These are phyloP conservation scores for Parasarocladium wereldwijsianum DNA, from an alignment of 2,329 filamentous ascomycete species.

Conservation along the genomic window DNA sequence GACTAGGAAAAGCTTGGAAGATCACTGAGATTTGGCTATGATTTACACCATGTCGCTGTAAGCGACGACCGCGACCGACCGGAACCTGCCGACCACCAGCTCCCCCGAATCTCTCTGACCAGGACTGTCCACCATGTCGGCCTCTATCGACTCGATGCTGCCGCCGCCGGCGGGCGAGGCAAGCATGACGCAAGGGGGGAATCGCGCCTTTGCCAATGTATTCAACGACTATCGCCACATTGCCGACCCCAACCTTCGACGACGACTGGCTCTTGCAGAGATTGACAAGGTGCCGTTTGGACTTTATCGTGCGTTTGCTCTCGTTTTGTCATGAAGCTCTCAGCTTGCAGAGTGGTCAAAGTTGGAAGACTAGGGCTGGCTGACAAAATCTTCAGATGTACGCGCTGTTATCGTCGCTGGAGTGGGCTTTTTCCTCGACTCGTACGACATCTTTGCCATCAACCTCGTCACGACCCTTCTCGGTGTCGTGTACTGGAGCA, in stretches of 20 bases:
- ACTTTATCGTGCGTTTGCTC: constrained; percentile 41
- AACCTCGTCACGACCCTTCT: constrained; percentile 58
- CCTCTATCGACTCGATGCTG: constrained; percentile 21
- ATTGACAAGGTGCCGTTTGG: constrained; percentile 69
- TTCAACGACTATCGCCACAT: constrained; percentile 54
- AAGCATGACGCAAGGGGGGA: constrained; percentile 40
- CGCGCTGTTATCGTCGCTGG: constrained; percentile 63
- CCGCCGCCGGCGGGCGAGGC: constrained; percentile 20
- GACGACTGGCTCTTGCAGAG: constrained; percentile 61
- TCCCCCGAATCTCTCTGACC: background rate
- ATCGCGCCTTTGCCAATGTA: constrained; percentile 61
- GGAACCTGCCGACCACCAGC: no score
- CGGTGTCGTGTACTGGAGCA: constrained; percentile 62
- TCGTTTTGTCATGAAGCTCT: background rate
- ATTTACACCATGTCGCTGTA: no score
- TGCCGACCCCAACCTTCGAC: constrained; percentile 59
- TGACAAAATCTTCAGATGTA: constrained; percentile 39
- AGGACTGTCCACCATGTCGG: constrained; percentile 16
- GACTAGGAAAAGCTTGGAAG: no score
- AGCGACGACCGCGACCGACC: no score
- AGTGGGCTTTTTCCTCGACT: constrained; percentile 72
- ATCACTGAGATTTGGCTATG: no score
- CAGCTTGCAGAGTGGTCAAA: no score
- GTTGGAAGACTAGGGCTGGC: constrained; percentile 2
- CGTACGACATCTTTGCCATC: constrained; percentile 71